Base-by-base conservation (phyloP, 352 stramenopile genomes). In the Thalassiosira oceanica region DNA sequence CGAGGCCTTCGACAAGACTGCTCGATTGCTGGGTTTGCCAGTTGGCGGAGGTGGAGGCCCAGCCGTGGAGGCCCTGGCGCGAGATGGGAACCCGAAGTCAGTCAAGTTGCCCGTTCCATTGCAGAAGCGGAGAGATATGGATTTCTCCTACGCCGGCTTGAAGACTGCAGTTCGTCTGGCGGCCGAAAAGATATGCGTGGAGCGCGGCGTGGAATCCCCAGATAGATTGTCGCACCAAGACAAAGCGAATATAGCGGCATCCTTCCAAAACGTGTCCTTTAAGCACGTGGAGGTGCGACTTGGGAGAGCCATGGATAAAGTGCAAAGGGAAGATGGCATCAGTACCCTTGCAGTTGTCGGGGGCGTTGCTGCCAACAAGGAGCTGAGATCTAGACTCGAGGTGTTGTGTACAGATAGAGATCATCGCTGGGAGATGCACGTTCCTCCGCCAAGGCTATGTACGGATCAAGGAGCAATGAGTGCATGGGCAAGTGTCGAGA, bases 1-100 rank as follows among this genome's bases (percentile, higher is more conserved):
- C 10, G 96, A 99, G 85, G 94, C 94, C 3, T 99, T 97, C 66
- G 96, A 99, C 68, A 99, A 99, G 83, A 96, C 97, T 13, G 96
- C 95, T 6, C 88, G 96, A 27, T 93, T 99, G 74, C 79, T 99
- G 4, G 82, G 93, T 33, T 79, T 98, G 13, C 79, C 78, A 6
- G 71, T 88, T 2, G 85, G 87, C 43, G 87, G 84, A 15, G 94
- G 97, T 28, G 94, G 95, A 2, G 96, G 96, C 15, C 92, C 93
- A 1, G 84, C 97, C n/a, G 91, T 99, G n/a, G 96, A 99, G 68
- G 68, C 84, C 4, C 82, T 97, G 33, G 95, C 96, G 2, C 71
- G 71, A 16, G 80, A 88, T 26, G 96, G 96, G n/a, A 89, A 98
- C 82, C 83, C 94, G 15, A 88, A 85, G 11, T 89, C 91, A 33